A percentile compares a stretch with the other conserved stretches of the same genome.
These are phyloP conservation scores for Synchytrium microbalum DNA, from an alignment of 371 early-diverging fungal genomes.

Conservation along the genomic window DNA sequence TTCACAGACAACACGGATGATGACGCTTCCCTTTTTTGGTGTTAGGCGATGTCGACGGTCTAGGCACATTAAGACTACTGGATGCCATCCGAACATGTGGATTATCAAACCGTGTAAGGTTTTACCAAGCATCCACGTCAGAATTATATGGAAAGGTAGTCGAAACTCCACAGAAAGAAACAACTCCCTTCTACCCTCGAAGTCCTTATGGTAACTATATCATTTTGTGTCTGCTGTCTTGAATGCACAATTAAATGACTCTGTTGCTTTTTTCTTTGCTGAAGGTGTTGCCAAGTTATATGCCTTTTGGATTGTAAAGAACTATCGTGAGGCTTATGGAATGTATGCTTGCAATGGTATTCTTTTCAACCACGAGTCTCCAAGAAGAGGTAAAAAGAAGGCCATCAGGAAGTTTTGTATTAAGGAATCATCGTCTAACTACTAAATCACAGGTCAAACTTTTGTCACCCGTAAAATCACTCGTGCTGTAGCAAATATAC, in stretches of 20 bases:
- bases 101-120: slow-evolving; percentile 57
- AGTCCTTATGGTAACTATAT: slow-evolving; percentile 62
- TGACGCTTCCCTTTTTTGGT: neutral
- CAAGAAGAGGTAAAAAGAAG: slow-evolving; percentile 46
- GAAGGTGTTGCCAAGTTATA: slow-evolving; percentile 65
- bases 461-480: slow-evolving; percentile 82
- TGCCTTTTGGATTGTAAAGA: slow-evolving; percentile 74
- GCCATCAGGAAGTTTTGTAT: neutral
- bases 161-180: slow-evolving; percentile 75
- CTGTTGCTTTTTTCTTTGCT: neutral
- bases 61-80: slow-evolving; percentile 71
- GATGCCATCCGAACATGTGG: slow-evolving; percentile 78
- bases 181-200: slow-evolving; percentile 80
- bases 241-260: no score
- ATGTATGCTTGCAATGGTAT: slow-evolving; percentile 83
- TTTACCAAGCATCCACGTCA: slow-evolving; percentile 79
- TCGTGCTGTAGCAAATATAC: slow-evolving; percentile 71
- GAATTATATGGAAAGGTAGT: slow-evolving; percentile 77
- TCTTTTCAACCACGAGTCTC: slow-evolving; percentile 81
- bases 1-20: neutral
- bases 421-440: neutral
- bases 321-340: slow-evolving; percentile 75
- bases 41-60: slow-evolving; percentile 62
- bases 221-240: neutral
- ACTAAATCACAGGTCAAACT: slow-evolving; percentile 47